Percentiles rank a stretch among this genome's conserved stretches.
phyloP scores from a whole-genome alignment of 257 asterid species.

The Euphrasia confusa region DNA sequence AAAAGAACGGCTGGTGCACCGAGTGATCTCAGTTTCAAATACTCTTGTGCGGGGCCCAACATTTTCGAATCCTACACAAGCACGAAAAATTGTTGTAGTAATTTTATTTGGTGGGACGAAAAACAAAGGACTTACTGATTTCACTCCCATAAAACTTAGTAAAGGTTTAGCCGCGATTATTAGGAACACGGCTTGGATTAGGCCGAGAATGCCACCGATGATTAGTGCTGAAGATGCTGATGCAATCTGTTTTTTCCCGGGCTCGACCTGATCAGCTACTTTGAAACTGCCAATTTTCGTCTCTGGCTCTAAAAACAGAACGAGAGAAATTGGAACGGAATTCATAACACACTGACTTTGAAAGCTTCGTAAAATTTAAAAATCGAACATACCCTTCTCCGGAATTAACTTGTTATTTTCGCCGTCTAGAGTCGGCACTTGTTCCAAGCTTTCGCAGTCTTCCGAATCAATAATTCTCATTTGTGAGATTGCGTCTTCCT shows the following conservation, averaged over 20 bases:
- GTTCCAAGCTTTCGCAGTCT: constrained; percentile 33
- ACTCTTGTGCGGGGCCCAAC: constrained; percentile 53
- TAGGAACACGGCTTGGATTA: constrained; percentile 49
- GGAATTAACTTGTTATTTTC: constrained; percentile 49
- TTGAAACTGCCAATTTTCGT: constrained; percentile 28
- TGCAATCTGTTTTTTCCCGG: constrained; percentile 51
- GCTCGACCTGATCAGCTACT: constrained; percentile 22
- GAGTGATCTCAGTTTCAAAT: constrained; percentile 59
- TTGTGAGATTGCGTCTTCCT: constrained; percentile 43
- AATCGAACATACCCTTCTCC: constrained; percentile 29
- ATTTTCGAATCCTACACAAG: constrained; percentile 47
- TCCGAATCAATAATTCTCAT: constrained; percentile 12
- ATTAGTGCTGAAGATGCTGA: constrained; percentile 69
- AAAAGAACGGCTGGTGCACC: constrained; percentile 82
- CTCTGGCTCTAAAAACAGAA: constrained; percentile 27
- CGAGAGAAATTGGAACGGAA: not conserved
- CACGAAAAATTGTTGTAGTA: not conserved
- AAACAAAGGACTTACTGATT: constrained; percentile 29
- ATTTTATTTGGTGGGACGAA: no score
- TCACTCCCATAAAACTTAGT: constrained; percentile 68
- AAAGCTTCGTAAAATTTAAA: no score
- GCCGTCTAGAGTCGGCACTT: constrained; percentile 22
- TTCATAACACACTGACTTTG: no score
- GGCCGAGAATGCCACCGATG: constrained; percentile 60
- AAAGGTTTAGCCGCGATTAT: constrained; percentile 56